Evolutionary conservation across 768 basidiomycete species (phyloP).

Genomic region (Nevesoporus exiguus): DNA sequence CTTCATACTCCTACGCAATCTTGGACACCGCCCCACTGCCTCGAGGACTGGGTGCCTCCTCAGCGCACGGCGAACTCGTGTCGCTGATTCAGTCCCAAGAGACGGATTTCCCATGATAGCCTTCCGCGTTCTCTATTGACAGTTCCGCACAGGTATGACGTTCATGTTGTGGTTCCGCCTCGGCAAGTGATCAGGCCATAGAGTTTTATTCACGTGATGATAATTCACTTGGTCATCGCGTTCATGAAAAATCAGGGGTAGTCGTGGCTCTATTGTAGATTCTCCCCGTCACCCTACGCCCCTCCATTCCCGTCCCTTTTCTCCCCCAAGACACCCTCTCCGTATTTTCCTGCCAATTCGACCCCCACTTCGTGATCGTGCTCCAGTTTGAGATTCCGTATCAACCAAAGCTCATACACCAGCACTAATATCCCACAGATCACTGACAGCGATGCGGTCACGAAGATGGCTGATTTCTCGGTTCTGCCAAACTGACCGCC

Average conservation of each 20-base stretch:
- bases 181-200: neutral
- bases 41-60: slow-evolving; percentile 17
- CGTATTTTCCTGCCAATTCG: slow-evolving; percentile 42
- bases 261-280: neutral
- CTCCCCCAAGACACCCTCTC: slow-evolving; percentile 37
- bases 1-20: neutral
- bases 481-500: slow-evolving; percentile 41
- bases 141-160: neutral
- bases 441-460: slow-evolving; percentile 38
- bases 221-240: neutral
- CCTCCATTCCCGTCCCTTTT: slow-evolving; percentile 1
- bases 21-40: slow-evolving; percentile 17
- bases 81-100: slow-evolving; percentile 5
- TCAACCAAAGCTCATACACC: slow-evolving; percentile 45
- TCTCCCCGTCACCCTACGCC: neutral
- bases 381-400: slow-evolving; percentile 40
- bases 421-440: slow-evolving; percentile 41
- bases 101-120: neutral
- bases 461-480: slow-evolving; percentile 45
- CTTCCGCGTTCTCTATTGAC: neutral
- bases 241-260: neutral
- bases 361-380: slow-evolving; percentile 42
- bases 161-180: neutral
- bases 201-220: neutral
- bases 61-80: slow-evolving; percentile 21